phyloP scores from a whole-genome alignment of 2,329 filamentous ascomycete species.

The Neofusicoccum parvum region DNA sequence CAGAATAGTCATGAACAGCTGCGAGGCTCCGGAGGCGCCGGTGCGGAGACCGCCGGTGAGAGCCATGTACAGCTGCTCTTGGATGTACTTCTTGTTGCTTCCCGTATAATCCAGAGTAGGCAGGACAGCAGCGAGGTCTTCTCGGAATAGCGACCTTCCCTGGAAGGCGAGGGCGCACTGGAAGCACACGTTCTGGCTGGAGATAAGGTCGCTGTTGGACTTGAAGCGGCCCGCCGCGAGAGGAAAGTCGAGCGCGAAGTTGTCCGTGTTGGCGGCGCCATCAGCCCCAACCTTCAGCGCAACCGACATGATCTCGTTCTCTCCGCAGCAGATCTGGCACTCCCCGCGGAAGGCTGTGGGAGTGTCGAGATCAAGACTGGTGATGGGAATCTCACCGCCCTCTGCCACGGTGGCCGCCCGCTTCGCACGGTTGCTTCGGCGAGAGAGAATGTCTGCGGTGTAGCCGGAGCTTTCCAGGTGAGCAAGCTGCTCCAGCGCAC shows the following conservation, averaged over 20 bases:
- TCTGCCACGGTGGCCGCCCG: slow-evolving; percentile 28
- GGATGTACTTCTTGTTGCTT: slow-evolving; percentile 37
- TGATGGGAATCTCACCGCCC: slow-evolving; percentile 7
- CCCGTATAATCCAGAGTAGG: slow-evolving; percentile 33
- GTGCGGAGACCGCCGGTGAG: slow-evolving; percentile 34
- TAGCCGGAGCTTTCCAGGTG: slow-evolving; percentile 33
- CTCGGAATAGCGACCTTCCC: slow-evolving; percentile 34
- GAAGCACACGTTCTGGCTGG: slow-evolving; percentile 39
- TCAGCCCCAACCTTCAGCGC: slow-evolving; percentile 33
- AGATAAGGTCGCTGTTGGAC: slow-evolving; percentile 32
- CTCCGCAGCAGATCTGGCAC: slow-evolving; percentile 36
- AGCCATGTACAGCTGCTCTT: slow-evolving; percentile 36
- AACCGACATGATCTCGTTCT: slow-evolving; percentile 38
- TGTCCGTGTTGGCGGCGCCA: slow-evolving; percentile 33
- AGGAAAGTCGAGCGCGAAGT: slow-evolving; percentile 39
- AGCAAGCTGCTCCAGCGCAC: slow-evolving; percentile 31
- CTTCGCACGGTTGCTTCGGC: slow-evolving; percentile 36
- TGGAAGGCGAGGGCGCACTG: slow-evolving; percentile 34
- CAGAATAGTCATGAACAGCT: slow-evolving; percentile 37
- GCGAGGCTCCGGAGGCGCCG: slow-evolving; percentile 33
- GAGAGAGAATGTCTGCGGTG: slow-evolving; percentile 36
- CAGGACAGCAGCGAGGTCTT: slow-evolving; percentile 32
- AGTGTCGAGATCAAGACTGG: slow-evolving; percentile 31
- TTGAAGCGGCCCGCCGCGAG: slow-evolving; percentile 33
- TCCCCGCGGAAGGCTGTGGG: slow-evolving; percentile 30